Evolutionary conservation across 352 stramenopile species (phyloP).

Genomic region (Phytophthora crassamura): DNA sequence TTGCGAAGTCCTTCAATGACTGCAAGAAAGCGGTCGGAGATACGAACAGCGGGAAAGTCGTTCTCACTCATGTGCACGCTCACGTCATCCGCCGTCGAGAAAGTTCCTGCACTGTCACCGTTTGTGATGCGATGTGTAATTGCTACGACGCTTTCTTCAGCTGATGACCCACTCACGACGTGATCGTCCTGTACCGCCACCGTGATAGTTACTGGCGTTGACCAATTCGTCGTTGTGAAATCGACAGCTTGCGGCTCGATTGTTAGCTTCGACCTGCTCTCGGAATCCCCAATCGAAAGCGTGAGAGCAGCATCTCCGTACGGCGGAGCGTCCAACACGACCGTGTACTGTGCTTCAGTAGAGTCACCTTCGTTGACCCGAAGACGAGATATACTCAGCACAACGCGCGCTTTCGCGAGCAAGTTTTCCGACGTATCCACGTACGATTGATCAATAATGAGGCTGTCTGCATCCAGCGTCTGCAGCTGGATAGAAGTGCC

Average conservation of each 20-base stretch:
- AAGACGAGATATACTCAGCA: constrained; percentile 40
- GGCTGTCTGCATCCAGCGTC: constrained; percentile 45
- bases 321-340: constrained; percentile 56
- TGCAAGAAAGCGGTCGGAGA: constrained; percentile 54
- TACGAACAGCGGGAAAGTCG: constrained; percentile 58
- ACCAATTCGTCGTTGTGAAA: constrained; percentile 63
- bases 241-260: constrained; percentile 41
- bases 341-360: constrained; percentile 39
- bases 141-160: constrained; percentile 18
- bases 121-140: constrained; percentile 48
- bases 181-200: constrained; percentile 38
- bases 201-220: constrained; percentile 29
- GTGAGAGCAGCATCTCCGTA: constrained; percentile 8
- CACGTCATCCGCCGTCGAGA: constrained; percentile 41
- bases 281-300: constrained; percentile 31
- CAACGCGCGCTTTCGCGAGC: constrained; percentile 47
- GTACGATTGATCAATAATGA: constrained; percentile 62
- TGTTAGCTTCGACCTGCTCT: constrained; percentile 10
- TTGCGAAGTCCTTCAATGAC: constrained; percentile 55
- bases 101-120: constrained; percentile 41
- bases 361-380: constrained; percentile 38
- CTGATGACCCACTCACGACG: constrained; percentile 24
- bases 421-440: constrained; percentile 43
- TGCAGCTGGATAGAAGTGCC: constrained; percentile 54
- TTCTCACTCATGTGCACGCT: constrained; percentile 56